These are phyloP conservation scores for Curvularia sp. DNA, from an alignment of 2,329 filamentous ascomycete species.

Conservation along the genomic window DNA sequence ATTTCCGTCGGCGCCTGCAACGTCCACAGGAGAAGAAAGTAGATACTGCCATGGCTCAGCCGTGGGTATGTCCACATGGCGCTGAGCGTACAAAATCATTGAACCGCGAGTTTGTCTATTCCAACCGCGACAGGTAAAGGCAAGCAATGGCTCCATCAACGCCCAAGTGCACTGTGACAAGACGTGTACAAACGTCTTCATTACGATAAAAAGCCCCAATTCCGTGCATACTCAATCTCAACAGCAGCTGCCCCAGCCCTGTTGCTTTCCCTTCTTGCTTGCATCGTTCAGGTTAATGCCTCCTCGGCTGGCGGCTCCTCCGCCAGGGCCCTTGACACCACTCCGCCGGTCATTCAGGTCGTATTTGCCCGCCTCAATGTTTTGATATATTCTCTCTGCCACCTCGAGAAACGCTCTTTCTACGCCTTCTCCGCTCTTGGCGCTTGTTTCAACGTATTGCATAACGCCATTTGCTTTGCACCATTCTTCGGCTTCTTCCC, in stretches of 20 bases:
- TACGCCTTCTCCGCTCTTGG: slow-evolving; percentile 93
- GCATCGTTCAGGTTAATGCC: slow-evolving; percentile 55
- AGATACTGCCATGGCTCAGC: not conserved
- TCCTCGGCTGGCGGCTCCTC: slow-evolving; percentile 50
- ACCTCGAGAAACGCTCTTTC: slow-evolving; percentile 93
- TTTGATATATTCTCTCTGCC: slow-evolving; percentile 93
- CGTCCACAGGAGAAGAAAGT: not conserved
- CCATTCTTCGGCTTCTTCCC: slow-evolving; percentile 88
- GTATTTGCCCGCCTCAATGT: slow-evolving; percentile 94
- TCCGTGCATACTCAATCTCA: slow-evolving; percentile 15
- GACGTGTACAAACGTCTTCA: not conserved
- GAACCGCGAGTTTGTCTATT: not conserved
- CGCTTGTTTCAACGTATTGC: slow-evolving; percentile 94
- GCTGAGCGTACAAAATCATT: not conserved
- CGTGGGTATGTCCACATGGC: not conserved
- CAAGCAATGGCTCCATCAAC: not conserved
- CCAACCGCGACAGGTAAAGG: not conserved
- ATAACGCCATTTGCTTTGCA: slow-evolving; percentile 83
- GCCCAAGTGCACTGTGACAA: not conserved
- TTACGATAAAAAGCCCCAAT: not conserved
- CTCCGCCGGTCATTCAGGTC: slow-evolving; percentile 91
- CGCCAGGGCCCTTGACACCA: slow-evolving; percentile 79
- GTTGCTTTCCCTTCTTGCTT: slow-evolving; percentile 42
- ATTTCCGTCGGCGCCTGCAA: no score
- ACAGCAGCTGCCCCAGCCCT: slow-evolving; percentile 46